These are phyloP conservation scores for Bassia scoparia DNA, from an alignment of 148 eudicot species.

Conservation along the genomic window DNA sequence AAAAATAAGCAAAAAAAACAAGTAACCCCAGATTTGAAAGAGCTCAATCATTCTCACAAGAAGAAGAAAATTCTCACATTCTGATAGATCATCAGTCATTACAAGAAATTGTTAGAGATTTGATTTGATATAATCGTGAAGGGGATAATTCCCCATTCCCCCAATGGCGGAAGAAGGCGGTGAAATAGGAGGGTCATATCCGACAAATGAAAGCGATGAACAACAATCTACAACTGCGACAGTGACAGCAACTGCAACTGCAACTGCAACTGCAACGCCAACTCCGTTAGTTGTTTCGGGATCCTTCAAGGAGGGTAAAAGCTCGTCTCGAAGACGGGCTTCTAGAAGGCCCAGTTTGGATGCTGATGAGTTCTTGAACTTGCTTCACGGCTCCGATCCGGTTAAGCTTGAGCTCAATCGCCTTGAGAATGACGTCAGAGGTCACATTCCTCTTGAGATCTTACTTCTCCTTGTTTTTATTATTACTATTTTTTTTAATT, in stretches of 20 bases:
- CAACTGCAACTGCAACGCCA: conserved; percentile 21
- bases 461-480: neutral
- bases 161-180: neutral
- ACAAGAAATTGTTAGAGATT: neutral
- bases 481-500: neutral
- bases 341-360: conserved; percentile 75
- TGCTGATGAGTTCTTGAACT: conserved; percentile 70
- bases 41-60: neutral
- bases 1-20: neutral
- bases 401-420: conserved; percentile 91
- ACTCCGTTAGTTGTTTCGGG: conserved; percentile 45
- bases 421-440: conserved; percentile 88
- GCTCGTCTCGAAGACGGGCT: conserved; percentile 50
- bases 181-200: neutral
- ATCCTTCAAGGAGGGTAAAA: conserved; percentile 60
- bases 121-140: too few relatives aligned
- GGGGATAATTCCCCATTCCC: neutral
- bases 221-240: neutral
- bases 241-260: too few relatives aligned
- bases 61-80: neutral
- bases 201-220: neutral
- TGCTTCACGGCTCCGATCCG: conserved; percentile 99
- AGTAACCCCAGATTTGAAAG: conserved; percentile 21
- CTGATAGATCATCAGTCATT: neutral
- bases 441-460: conserved; percentile 47